Conservation (phyloP, 2,329 filamentous ascomycete species). For the Endoconidiophora laricicola region DNA sequence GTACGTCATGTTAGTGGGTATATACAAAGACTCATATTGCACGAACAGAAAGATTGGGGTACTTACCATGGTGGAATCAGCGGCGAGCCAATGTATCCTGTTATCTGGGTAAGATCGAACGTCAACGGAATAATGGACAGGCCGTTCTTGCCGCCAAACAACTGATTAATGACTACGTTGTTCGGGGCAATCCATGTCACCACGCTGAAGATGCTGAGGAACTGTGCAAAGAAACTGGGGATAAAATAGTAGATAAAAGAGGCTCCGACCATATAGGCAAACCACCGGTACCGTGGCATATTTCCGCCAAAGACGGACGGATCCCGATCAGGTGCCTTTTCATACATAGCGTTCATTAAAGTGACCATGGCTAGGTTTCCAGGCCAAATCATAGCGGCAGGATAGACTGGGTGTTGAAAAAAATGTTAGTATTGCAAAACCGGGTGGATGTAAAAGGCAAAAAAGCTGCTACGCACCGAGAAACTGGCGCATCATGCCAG, state of each 20-base stretch:
- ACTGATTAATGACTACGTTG: conserved; percentile 50
- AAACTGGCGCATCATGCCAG: conserved; percentile 49
- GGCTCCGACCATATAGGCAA: conserved; percentile 37
- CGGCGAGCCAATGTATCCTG: conserved; percentile 51
- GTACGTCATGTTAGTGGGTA: neutral
- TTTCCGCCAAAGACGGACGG: conserved; percentile 41
- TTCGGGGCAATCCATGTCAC: conserved; percentile 56
- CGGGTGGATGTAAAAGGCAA: neutral
- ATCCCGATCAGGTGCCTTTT: conserved; percentile 33
- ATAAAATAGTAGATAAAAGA: conserved; percentile 54
- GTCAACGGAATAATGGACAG: conserved; percentile 54
- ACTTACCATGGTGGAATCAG: conserved; percentile 50
- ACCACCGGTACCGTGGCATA: conserved; percentile 51
- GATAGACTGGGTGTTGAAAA: conserved; percentile 30
- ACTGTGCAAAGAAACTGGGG: conserved; percentile 52
- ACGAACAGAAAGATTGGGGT: neutral
- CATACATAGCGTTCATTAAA: conserved; percentile 58
- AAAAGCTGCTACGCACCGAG: conserved; percentile 27
- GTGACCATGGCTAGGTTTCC: conserved; percentile 48
- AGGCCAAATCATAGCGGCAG: conserved; percentile 62
- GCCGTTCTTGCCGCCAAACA: conserved; percentile 54
- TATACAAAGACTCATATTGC: neutral
- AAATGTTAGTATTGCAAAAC: neutral
- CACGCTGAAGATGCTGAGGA: conserved; percentile 53
- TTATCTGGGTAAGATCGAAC: conserved; percentile 61